phyloP scores from a whole-genome alignment of 176 grass and related monocot genomes.

The Oryza rufipogon region DNA sequence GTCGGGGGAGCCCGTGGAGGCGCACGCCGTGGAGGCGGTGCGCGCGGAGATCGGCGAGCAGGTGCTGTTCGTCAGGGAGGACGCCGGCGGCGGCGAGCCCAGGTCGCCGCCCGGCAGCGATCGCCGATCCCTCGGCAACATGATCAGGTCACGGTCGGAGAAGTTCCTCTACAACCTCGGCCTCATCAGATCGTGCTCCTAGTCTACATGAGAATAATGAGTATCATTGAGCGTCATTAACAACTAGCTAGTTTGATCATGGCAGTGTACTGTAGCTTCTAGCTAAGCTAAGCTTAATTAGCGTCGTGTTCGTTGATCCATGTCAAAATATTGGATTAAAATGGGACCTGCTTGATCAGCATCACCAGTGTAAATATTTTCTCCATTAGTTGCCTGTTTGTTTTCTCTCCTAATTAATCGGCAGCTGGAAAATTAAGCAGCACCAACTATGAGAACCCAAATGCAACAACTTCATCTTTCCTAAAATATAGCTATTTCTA shows the following conservation, averaged over 20 bases:
- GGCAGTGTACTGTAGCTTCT: constrained; percentile 15
- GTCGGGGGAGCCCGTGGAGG: constrained; percentile 69
- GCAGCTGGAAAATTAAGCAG: not conserved
- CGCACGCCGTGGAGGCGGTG: constrained; percentile 67
- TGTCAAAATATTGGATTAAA: constrained; percentile 38
- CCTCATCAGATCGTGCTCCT: constrained; percentile 80
- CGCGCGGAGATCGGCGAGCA: constrained; percentile 69
- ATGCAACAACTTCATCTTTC: not conserved
- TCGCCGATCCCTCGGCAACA: constrained; percentile 63
- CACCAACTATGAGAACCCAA: not conserved
- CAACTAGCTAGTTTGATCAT: not conserved
- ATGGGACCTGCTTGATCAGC: constrained; percentile 10
- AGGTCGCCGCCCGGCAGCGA: constrained; percentile 39
- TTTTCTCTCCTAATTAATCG: not conserved
- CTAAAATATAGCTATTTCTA: too few relatives aligned
- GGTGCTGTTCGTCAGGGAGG: constrained; percentile 57
- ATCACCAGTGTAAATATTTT: constrained; percentile 43
- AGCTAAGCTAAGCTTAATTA: not conserved
- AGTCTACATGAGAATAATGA: not conserved
- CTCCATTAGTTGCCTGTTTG: not conserved
- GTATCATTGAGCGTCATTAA: not conserved
- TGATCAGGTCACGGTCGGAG: constrained; percentile 88
- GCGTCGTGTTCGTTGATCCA: constrained; percentile 31
- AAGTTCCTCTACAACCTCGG: constrained; percentile 89
- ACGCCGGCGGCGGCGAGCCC: not conserved